phyloP scores from a whole-genome alignment of 1,284 basidiomycete species.

The Rhodotorula sp. region DNA sequence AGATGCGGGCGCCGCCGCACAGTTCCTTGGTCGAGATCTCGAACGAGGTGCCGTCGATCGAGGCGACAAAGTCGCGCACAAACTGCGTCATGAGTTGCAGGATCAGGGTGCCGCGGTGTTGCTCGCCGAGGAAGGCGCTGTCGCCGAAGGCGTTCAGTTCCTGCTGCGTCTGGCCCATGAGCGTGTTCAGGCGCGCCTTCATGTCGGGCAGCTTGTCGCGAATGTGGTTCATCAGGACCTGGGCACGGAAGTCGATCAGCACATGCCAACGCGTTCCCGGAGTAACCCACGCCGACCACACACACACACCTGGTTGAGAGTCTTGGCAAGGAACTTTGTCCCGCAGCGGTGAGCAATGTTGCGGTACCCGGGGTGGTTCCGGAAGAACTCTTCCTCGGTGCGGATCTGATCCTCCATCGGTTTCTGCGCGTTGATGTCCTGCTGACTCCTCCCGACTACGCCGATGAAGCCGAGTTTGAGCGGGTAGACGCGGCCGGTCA shows the following conservation, averaged over 20 bases:
- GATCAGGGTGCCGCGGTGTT: constrained; percentile 82
- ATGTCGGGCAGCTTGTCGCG: constrained; percentile 98
- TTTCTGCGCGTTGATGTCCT: constrained; percentile 91
- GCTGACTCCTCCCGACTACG: constrained; percentile 94
- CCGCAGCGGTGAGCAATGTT: constrained; percentile 98
- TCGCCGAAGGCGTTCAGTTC: constrained; percentile 96
- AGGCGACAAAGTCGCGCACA: constrained; percentile 92
- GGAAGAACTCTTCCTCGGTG: constrained; percentile 90
- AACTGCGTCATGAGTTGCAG: constrained; percentile 99
- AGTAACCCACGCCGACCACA: too few species aligned
- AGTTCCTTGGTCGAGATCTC: constrained; percentile 98
- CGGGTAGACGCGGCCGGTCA: constrained; percentile 94
- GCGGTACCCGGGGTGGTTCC: constrained; percentile 81
- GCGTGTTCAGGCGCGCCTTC: constrained; percentile 96
- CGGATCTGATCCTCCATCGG: constrained; percentile 79
- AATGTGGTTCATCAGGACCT: constrained; percentile 97
- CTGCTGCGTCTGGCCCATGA: constrained; percentile 99
- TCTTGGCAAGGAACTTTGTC: constrained; percentile 90
- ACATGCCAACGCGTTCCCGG: too few species aligned
- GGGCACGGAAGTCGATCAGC: constrained; percentile 3
- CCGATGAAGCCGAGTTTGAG: constrained; percentile 98
- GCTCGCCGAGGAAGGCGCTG: constrained; percentile 78
- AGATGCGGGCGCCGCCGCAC: constrained; percentile 94
- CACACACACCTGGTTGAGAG: constrained; percentile 70
- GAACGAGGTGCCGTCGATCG: constrained; percentile 96